Evolutionary conservation across 2,329 filamentous ascomycete genomes (phyloP).

Genomic region (Neodidymelliopsis sp.): DNA sequence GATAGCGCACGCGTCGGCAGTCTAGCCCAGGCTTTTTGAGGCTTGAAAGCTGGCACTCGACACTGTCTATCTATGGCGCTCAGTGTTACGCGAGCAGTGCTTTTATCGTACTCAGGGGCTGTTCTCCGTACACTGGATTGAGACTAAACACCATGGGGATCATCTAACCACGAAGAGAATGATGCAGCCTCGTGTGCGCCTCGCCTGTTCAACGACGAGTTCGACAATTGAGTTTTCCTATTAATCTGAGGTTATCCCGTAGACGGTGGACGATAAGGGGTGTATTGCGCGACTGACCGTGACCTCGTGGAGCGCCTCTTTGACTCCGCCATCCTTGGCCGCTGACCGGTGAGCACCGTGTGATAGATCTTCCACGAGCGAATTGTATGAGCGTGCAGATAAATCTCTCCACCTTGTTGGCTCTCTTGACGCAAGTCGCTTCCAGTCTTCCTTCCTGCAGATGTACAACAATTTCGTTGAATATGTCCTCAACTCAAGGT

Average conservation of each 20-base stretch:
- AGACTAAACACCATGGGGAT: too few species aligned
- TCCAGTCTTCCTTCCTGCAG: background rate
- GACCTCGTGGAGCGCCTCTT: conserved; percentile 10
- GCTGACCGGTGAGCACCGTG: conserved; percentile 5
- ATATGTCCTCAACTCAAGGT: conserved; percentile 3
- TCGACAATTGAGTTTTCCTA: too few species aligned
- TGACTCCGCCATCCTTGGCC: conserved; percentile 15
- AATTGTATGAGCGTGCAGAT: background rate
- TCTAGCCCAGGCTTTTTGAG: conserved; percentile 10
- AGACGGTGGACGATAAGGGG: background rate
- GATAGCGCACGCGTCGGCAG: conserved; percentile 7
- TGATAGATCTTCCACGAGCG: conserved; percentile 12
- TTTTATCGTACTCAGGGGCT: too few species aligned
- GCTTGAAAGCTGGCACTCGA: too few species aligned
- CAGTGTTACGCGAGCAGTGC: too few species aligned
- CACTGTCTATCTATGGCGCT: too few species aligned
- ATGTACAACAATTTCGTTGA: too few species aligned
- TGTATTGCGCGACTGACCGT: background rate
- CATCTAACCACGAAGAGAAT: too few species aligned
- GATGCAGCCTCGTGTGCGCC: too few species aligned
- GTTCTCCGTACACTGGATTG: too few species aligned
- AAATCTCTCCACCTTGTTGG: background rate
- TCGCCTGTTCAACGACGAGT: too few species aligned
- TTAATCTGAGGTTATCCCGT: too few species aligned
- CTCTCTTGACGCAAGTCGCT: background rate